A percentile compares a stretch with the other conserved stretches of the same genome.
These are phyloP conservation scores for Schizosaccharomyces cryophilus DNA, from an alignment of 805 yeast genomes.

Conservation along the genomic window DNA sequence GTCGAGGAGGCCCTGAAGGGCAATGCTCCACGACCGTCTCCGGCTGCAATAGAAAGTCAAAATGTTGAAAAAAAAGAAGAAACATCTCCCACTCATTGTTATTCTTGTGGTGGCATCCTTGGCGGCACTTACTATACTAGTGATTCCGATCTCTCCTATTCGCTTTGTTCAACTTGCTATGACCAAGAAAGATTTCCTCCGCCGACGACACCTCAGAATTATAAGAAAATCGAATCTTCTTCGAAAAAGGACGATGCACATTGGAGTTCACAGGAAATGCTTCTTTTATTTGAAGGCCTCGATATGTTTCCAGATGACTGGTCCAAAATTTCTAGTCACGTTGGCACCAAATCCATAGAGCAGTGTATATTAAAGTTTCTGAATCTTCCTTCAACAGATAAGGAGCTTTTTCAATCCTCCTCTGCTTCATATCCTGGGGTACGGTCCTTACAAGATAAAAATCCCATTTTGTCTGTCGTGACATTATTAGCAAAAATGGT, in stretches of 20 bases:
- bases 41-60: no score
- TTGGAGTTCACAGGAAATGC: constrained; percentile 78
- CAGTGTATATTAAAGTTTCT: constrained; percentile 71
- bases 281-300: constrained; percentile 67
- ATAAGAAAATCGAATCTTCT: constrained; percentile 29
- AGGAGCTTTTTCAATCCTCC: background rate
- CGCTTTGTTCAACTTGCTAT: constrained; percentile 46
- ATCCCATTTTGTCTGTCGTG: constrained; percentile 81
- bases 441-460: constrained; percentile 34
- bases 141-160: constrained; percentile 6
- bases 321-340: constrained; percentile 66
- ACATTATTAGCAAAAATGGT: constrained; percentile 61
- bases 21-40: background rate
- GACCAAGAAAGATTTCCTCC: constrained; percentile 85
- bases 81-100: background rate
- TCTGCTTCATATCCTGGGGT: background rate
- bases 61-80: no score
- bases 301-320: constrained; percentile 87
- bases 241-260: constrained; percentile 12
- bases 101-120: background rate
- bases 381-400: constrained; percentile 84
- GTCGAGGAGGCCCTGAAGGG: background rate
- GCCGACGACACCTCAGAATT: constrained; percentile 29
- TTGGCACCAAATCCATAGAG: constrained; percentile 61
- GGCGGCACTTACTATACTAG: background rate